Evolutionary conservation across 2,329 filamentous ascomycete genomes (phyloP), one percentile per base, ranked within the genome.

Genomic region (Rutstroemia sydowiana): DNA sequence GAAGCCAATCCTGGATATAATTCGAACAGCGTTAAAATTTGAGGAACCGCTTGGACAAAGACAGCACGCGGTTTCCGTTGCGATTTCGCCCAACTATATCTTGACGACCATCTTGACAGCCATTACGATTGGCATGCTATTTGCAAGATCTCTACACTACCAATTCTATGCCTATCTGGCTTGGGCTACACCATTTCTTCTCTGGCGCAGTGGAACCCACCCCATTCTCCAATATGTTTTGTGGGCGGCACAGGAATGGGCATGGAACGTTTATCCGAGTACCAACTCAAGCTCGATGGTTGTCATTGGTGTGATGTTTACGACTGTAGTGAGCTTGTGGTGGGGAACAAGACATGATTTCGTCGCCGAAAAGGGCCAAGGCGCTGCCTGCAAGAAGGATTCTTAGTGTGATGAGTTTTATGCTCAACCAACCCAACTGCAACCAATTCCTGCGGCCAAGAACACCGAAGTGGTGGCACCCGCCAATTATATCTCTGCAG

Each of bases 221-320:
- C 81, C 82, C 0, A 59, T 81, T 10, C 63, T 81, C 45, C 75
- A 84, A 54, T 79, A 79, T 65, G 65, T 66, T 9, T 59, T 84
- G 9, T 88, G 83, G 81, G 75, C 70, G 3, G 72, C 75, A 53
- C 85, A 88, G 63, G 85, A 88, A 66, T 84, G 80, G 77, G 82
- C 81, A 11, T 88, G 85, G 85, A 87, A 88, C 64, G 76, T 84
- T 9, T 88, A 82, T 67, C 85, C 85, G 13, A 86, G 82, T 66
- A 86, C 84, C 31, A 69, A 75, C 50, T 57, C 66, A 32, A 87
- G 84, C 66, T 87, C 84, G 5, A 68, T 70, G 56, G 71, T 77
- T 5, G 91, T 90, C 8, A 87, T 98, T 13, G 75, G 75, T 21
- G 79, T 82, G 36, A 73, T 97, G 61, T 80, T 81, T 16, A 65